Base-by-base conservation (phyloP, 78 protist species). In the Polysphondylium violaceum region DNA sequence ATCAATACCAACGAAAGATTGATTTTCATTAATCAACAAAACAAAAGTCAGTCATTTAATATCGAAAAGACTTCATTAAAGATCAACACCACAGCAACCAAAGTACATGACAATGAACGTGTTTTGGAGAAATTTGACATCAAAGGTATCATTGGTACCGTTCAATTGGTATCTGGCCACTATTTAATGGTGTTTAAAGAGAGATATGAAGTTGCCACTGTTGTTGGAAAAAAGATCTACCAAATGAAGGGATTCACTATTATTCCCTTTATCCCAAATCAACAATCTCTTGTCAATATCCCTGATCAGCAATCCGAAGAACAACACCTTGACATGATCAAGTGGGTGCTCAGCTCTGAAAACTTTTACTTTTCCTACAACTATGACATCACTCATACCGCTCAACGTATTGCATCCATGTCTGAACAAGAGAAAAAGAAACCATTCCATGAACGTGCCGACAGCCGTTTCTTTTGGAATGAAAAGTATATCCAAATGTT, bases 331-430 rank as follows among this genome's bases (percentile, higher is more conserved):
- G 59, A 61, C 9, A 87, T 78, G 92, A 79, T 88, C 27, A 21
- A 58, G 16, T 63, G 81, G 74, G 21, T 79, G 16, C 25, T 81
- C 12, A 44, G 33, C n/a, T n/a, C 69, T 11, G 60, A 51, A 23
- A 9, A 58, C 50, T 87, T 87, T 50, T 76, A 93, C 79, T 93
- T 73, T 74, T 87, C 93, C 2, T 72, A 72, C 43, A 65, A 81
- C 21, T 87, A 51, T 56, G 96, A 93, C 65, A 29, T 93, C 8
- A 86, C 96, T 29, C 85, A 71, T 53, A 35, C 90, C 12, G 73
- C 36, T 35, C 96, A 93, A 77, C 93, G 96, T 69, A 5, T 31
- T 23, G 19, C 40, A 17, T 2, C 31, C 17, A 17, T 33, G 55
- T 8, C 41, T 29, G 83, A 69, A 3, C 14, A 53, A 2, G 33